Evolutionary conservation across 1,284 basidiomycete genomes (phyloP).

Genomic region (Leccinum fallax): DNA sequence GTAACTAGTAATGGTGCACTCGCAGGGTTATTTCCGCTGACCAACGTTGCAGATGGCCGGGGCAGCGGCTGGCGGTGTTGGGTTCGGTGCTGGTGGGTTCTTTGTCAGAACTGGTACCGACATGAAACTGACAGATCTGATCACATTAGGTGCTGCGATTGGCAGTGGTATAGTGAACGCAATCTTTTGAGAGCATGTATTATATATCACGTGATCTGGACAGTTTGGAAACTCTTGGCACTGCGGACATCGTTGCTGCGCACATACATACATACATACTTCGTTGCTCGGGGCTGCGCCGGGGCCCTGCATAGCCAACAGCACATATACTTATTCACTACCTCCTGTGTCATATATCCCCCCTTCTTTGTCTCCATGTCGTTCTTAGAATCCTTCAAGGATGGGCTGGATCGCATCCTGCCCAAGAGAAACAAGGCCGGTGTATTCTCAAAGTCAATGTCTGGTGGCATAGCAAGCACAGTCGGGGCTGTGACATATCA

Average conservation of each 20-base stretch:
- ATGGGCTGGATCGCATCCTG: slow-evolving; percentile 35
- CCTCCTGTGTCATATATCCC: neutral
- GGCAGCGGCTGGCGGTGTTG: slow-evolving; percentile 70
- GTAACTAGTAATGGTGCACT: slow-evolving; percentile 33
- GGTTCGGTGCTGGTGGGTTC: slow-evolving; percentile 61
- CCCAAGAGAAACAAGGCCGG: slow-evolving; percentile 17
- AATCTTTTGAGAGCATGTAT: slow-evolving; percentile 43
- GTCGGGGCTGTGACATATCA: slow-evolving; percentile 63
- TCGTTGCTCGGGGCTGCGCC: neutral
- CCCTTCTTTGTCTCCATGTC: slow-evolving; percentile 13
- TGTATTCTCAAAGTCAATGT: slow-evolving; percentile 36
- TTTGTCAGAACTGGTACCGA: neutral
- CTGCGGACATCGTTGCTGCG: neutral
- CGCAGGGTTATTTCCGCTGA: slow-evolving; percentile 22
- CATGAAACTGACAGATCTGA: neutral
- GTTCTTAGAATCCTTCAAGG: slow-evolving; percentile 30
- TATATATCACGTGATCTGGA: slow-evolving; percentile 25
- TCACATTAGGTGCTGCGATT: slow-evolving; percentile 48
- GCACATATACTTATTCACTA: neutral
- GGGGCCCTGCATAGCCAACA: slow-evolving; percentile 12
- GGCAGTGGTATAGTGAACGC: slow-evolving; percentile 43
- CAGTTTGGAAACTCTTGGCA: neutral
- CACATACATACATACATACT: neutral
- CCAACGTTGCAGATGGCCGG: slow-evolving; percentile 53
- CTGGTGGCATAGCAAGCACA: slow-evolving; percentile 56